Percentiles rank a stretch among this genome's conserved stretches.
phyloP scores from a whole-genome alignment of 139 green algal species.

The Chlamydomonas sphaeroides region DNA sequence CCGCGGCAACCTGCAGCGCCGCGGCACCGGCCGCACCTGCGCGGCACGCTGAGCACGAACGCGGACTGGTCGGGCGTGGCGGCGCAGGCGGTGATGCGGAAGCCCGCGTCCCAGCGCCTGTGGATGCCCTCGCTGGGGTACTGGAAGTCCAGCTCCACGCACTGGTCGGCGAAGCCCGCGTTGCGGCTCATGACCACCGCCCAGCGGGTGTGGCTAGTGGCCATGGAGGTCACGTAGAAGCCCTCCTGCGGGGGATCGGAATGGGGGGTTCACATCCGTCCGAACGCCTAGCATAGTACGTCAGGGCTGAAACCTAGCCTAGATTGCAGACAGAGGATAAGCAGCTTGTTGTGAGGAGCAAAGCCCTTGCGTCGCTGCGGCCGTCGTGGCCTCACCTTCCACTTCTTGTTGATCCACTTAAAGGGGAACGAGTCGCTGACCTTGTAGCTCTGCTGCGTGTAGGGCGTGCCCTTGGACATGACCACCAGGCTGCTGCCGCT shows the following conservation, averaged over 20 bases:
- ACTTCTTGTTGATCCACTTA: conserved; percentile 99
- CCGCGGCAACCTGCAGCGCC: conserved; percentile 4
- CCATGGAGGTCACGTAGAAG: conserved; percentile 99
- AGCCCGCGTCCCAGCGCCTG: conserved; percentile 65
- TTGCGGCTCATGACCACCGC: conserved; percentile 99
- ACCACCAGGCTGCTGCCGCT: conserved; percentile 85
- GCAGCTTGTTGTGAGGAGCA: no score
- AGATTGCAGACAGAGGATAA: no score
- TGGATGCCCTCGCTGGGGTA: conserved; percentile 92
- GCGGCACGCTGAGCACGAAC: conserved; percentile 86
- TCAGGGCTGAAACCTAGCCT: no score
- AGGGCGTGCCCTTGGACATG: conserved; percentile 96
- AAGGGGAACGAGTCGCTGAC: conserved; percentile 98
- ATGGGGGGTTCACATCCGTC: no score
- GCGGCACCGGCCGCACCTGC: conserved; percentile 71
- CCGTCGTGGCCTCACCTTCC: conserved; percentile 88
- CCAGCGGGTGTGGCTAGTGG: conserved; percentile 93
- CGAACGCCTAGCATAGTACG: no score
- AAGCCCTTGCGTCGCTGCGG: no score
- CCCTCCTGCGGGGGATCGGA: conserved; percentile 81
- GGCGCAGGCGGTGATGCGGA: conserved; percentile 96
- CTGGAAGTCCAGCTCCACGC: conserved; percentile 99
- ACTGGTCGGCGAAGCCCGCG: conserved; percentile 96
- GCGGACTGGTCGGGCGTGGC: conserved; percentile 94
- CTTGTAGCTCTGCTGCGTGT: conserved; percentile 99